A percentile compares a stretch with the other conserved stretches of the same genome.
phyloP scores from a whole-genome alignment of 345 rosid genomes.

The Eucalyptus grandis region DNA sequence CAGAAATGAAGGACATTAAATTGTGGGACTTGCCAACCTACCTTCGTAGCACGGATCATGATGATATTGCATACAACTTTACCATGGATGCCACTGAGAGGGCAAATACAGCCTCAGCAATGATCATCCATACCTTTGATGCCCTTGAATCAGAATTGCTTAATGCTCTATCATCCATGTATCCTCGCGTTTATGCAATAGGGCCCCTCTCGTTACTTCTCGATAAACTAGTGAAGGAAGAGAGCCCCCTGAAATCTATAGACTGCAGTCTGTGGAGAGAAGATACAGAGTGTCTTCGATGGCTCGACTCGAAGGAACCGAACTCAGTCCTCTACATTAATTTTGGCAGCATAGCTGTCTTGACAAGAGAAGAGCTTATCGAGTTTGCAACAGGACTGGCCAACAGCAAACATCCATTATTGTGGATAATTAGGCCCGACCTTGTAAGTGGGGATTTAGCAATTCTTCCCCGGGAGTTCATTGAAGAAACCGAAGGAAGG shows the following conservation, averaged over 20 bases:
- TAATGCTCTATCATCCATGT: not conserved
- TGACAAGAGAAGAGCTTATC: not conserved
- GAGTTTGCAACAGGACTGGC: not conserved
- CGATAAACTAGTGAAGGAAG: not conserved
- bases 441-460: not conserved
- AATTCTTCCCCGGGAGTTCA: not conserved
- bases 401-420: not conserved
- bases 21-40: not conserved
- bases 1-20: not conserved
- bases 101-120: not conserved
- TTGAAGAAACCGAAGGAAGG: not conserved
- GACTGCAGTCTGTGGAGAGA: not conserved
- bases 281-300: not conserved
- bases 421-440: conserved; percentile 2
- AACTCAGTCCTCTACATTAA: not conserved
- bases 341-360: not conserved
- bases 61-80: not conserved
- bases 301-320: not conserved
- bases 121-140: not conserved
- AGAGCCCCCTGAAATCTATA: not conserved
- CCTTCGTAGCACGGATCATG: not conserved
- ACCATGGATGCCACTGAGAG: not conserved
- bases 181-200: not conserved
- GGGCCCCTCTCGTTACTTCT: not conserved
- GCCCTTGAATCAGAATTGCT: not conserved